Percentiles rank a stretch among this genome's conserved stretches.
phyloP scores from a whole-genome alignment of 192 early-diverging fungal genomes.

The Backusella circina region DNA sequence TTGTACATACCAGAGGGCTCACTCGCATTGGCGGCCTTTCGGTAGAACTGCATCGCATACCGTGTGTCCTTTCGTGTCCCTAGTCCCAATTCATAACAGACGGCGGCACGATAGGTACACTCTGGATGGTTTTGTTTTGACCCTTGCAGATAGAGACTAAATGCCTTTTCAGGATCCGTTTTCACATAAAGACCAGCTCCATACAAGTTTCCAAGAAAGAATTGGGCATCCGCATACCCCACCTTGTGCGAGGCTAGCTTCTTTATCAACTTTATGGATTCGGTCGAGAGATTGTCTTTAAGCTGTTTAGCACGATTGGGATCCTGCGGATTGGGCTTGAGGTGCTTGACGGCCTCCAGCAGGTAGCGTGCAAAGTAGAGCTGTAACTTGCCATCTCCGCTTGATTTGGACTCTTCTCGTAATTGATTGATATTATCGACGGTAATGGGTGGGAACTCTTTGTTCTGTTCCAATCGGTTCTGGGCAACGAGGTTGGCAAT shows the following conservation, averaged over 20 bases:
- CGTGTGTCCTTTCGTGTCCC: slow-evolving; percentile 83
- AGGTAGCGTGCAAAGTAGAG: slow-evolving; percentile 88
- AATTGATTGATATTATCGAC: slow-evolving; percentile 35
- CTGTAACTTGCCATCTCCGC: slow-evolving; percentile 69
- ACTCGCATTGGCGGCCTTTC: slow-evolving; percentile 86
- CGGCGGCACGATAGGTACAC: slow-evolving; percentile 90
- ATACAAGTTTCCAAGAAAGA: slow-evolving; percentile 88
- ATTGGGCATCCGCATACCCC: slow-evolving; percentile 86
- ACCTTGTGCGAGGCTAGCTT: slow-evolving; percentile 71
- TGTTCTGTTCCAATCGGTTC: background rate
- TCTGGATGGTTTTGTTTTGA: slow-evolving; percentile 90
- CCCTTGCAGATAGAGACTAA: slow-evolving; percentile 86
- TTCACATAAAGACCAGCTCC: slow-evolving; percentile 77
- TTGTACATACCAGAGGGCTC: slow-evolving; percentile 98
- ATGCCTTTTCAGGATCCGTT: slow-evolving; percentile 86
- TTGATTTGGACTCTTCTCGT: slow-evolving; percentile 46
- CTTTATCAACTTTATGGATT: slow-evolving; percentile 86
- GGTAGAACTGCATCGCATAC: slow-evolving; percentile 86
- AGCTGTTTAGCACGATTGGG: slow-evolving; percentile 66
- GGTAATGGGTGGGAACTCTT: slow-evolving; percentile 28
- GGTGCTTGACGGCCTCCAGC: slow-evolving; percentile 69
- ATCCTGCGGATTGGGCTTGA: slow-evolving; percentile 61
- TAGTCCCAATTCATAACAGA: slow-evolving; percentile 95
- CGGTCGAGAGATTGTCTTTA: slow-evolving; percentile 68
- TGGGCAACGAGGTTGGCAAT: background rate